A percentile compares a stretch with the other conserved stretches of the same genome.
These are phyloP conservation scores for Yamadazyma tumulicola DNA, from an alignment of 805 yeast species.

Conservation along the genomic window DNA sequence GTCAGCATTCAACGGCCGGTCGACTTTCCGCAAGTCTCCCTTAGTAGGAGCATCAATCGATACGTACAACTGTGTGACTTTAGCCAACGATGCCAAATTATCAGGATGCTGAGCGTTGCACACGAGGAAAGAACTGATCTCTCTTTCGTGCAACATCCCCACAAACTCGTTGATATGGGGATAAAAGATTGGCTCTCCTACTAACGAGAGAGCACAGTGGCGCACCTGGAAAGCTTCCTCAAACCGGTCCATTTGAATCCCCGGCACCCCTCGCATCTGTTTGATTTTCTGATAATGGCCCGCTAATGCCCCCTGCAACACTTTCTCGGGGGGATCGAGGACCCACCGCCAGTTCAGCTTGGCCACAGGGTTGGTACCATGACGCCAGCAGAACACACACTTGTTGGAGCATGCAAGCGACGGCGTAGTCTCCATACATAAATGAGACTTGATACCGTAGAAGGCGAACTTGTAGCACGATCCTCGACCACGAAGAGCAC, in stretches of 20 bases:
- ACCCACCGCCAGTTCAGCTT: conserved; percentile 94
- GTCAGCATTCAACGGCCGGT: conserved; percentile 84
- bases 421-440: conserved; percentile 96
- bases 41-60: conserved; percentile 94
- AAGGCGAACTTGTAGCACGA: conserved; percentile 91
- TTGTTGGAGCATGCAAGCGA: conserved; percentile 90
- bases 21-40: conserved; percentile 73
- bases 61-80: conserved; percentile 87
- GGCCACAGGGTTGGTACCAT: conserved; percentile 95
- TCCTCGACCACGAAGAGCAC: conserved; percentile 90
- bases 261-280: conserved; percentile 95
- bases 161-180: conserved; percentile 87
- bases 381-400: conserved; percentile 97
- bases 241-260: conserved; percentile 84
- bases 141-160: conserved; percentile 71
- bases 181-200: conserved; percentile 93
- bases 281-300: conserved; percentile 92
- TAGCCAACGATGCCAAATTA: conserved; percentile 60
- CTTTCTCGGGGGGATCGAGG: conserved; percentile 82
- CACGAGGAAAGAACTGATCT: conserved; percentile 82
- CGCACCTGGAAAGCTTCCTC: conserved; percentile 85
- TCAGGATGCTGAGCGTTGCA: conserved; percentile 97
- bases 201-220: conserved; percentile 89
- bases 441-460: conserved; percentile 84
- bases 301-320: conserved; percentile 77